Conservation (phyloP, 2,329 filamentous ascomycete genomes). For the Elsinoe arachidis region DNA sequence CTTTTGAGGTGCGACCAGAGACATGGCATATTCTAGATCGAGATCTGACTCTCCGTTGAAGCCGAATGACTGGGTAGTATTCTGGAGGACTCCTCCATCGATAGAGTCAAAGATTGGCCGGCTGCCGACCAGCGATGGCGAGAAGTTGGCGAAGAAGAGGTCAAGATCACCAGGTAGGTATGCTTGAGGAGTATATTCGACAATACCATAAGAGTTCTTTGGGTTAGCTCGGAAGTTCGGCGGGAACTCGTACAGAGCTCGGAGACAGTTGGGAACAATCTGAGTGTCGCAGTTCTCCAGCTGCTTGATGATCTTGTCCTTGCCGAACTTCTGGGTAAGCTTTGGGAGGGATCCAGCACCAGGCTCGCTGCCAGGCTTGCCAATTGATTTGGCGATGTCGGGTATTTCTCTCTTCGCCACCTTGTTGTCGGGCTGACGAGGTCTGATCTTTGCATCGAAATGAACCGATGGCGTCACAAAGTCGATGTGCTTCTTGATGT, state of each 20-base stretch:
- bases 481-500: slow-evolving; percentile 27
- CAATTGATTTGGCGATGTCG: slow-evolving; percentile 19
- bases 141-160: slow-evolving; percentile 31
- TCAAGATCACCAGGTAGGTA: slow-evolving; percentile 36
- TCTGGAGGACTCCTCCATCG: slow-evolving; percentile 34
- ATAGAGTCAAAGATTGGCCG: slow-evolving; percentile 27
- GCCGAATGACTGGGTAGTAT: slow-evolving; percentile 28
- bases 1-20: slow-evolving; percentile 45
- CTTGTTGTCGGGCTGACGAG: slow-evolving; percentile 15
- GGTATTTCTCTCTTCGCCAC: slow-evolving; percentile 20
- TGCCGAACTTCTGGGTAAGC: slow-evolving; percentile 13
- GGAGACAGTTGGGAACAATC: slow-evolving; percentile 49
- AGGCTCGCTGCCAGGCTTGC: slow-evolving; percentile 19
- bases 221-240: slow-evolving; percentile 29
- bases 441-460: slow-evolving; percentile 30
- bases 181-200: slow-evolving; percentile 44
- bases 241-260: slow-evolving; percentile 30
- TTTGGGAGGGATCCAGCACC: slow-evolving; percentile 14
- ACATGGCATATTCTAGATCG: slow-evolving; percentile 48
- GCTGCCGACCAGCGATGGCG: slow-evolving; percentile 23
- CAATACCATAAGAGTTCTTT: slow-evolving; percentile 46
- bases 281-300: slow-evolving; percentile 42
- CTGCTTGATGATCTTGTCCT: slow-evolving; percentile 23
- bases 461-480: slow-evolving; percentile 34
- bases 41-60: slow-evolving; percentile 43